A percentile compares a stretch with the other conserved stretches of the same genome.
Conservation (phyloP, 169 alveolate genomes). For the Plasmodium coatneyi region DNA sequence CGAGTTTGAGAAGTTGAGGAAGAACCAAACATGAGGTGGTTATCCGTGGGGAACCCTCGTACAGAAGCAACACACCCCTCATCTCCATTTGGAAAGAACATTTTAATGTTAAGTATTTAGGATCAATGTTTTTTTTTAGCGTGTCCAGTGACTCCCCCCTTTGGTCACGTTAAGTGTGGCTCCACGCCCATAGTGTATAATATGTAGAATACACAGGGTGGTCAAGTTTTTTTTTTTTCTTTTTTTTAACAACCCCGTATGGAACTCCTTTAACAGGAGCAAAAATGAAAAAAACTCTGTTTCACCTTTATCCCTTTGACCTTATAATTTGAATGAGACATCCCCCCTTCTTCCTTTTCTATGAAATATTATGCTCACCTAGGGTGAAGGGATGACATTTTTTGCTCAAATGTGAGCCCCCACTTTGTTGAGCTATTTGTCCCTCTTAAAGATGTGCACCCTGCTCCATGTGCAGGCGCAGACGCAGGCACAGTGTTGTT, state of each 20-base stretch:
- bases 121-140: not conserved
- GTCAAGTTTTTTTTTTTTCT: not conserved
- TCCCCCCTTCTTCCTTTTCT: not conserved
- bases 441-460: not conserved
- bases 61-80: not conserved
- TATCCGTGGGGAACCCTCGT: not conserved
- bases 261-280: not conserved
- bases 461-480: not conserved
- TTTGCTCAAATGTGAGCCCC: not conserved
- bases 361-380: not conserved
- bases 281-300: not conserved
- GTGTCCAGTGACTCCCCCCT: too few species aligned
- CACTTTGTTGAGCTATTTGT: not conserved
- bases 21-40: not conserved
- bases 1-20: constrained; percentile 83
- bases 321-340: not conserved
- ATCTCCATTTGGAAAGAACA: not conserved
- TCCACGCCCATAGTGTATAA: too few species aligned
- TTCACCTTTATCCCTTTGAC: not conserved
- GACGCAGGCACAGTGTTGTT: not conserved
- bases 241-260: not conserved
- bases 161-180: too few species aligned
- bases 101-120: not conserved
- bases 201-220: not conserved
- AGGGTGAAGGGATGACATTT: not conserved